These are phyloP conservation scores for Kazachstania viticola DNA, from an alignment of 805 yeast genomes.

Conservation along the genomic window DNA sequence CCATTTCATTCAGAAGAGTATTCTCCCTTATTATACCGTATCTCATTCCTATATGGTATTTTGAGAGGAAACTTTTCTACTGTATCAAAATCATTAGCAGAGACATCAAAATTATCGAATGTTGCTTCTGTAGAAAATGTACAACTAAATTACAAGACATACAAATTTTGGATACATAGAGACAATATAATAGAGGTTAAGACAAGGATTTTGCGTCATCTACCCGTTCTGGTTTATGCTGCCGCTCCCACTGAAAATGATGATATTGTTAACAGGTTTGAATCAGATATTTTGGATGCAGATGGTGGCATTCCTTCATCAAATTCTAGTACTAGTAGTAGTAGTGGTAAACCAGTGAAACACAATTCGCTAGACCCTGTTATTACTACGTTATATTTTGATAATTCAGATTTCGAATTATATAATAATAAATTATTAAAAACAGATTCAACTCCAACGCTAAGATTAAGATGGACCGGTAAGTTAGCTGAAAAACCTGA, in stretches of 20 bases:
- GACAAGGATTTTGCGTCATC: conserved; percentile 84
- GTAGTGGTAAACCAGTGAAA: conserved; percentile 19
- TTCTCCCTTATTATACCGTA: conserved; percentile 76
- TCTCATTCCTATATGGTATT: conserved; percentile 70
- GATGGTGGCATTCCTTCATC: conserved; percentile 17
- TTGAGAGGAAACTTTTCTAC: conserved; percentile 48
- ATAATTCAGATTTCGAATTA: conserved; percentile 68
- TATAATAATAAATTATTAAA: conserved; percentile 77
- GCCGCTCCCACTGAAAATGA: conserved; percentile 27
- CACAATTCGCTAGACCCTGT: conserved; percentile 56
- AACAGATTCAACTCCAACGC: conserved; percentile 54
- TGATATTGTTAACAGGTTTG: conserved; percentile 18
- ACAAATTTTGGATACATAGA: conserved; percentile 95
- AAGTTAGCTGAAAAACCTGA: conserved; percentile 66
- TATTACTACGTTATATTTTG: conserved; percentile 80
- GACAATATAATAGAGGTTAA: conserved; percentile 95
- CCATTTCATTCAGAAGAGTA: conserved; percentile 95
- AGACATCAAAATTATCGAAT: conserved; percentile 27
- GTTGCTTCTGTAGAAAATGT: conserved; percentile 22
- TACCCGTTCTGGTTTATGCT: conserved; percentile 78
- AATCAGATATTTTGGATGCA: conserved; percentile 16
- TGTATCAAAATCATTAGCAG: conserved; percentile 27
- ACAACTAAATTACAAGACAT: conserved; percentile 40
- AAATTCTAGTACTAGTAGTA: conserved; percentile 36
- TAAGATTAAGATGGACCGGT: conserved; percentile 88